Conservation (phyloP, 306 rosid genomes). For the Senna siamea region DNA sequence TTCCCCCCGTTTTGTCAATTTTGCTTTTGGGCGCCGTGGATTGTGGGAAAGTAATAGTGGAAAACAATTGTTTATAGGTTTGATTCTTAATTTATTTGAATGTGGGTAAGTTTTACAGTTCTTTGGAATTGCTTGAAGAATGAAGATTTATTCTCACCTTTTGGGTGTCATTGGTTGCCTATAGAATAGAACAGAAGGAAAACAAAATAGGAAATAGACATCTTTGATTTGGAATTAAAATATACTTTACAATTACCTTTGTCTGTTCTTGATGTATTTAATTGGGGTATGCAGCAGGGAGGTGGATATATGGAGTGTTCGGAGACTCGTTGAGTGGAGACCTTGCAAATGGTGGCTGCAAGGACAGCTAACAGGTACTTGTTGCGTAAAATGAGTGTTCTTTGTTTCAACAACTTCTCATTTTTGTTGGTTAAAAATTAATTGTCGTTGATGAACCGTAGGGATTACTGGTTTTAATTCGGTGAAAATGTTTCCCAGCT, state of each 20-base stretch:
- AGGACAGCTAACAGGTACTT: slow-evolving; percentile 62
- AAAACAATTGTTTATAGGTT: too few relatives aligned
- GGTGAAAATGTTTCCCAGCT: slow-evolving; percentile 17
- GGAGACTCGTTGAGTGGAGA: slow-evolving; percentile 79
- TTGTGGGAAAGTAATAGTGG: too few relatives aligned
- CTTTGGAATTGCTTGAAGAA: background rate
- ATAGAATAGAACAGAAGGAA: background rate
- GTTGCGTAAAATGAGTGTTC: slow-evolving; percentile 9
- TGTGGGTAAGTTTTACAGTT: background rate
- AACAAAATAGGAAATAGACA: slow-evolving; percentile 26
- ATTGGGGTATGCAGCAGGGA: slow-evolving; percentile 53
- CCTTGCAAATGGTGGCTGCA: slow-evolving; percentile 95
- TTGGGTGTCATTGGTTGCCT: background rate
- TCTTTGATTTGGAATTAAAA: slow-evolving; percentile 18
- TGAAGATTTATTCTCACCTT: background rate
- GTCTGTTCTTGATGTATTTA: slow-evolving; percentile 24
- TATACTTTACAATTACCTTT: background rate
- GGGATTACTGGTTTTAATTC: slow-evolving; percentile 6
- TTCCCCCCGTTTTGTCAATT: too few relatives aligned
- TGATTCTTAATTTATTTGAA: background rate
- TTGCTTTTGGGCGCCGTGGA: too few relatives aligned
- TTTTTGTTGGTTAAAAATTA: slow-evolving; percentile 12
- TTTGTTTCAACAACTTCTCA: background rate
- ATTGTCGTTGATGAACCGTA: slow-evolving; percentile 5
- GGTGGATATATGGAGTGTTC: slow-evolving; percentile 76